Conservation (phyloP, 768 basidiomycete genomes). For the Macrolepiota dolichaula region DNA sequence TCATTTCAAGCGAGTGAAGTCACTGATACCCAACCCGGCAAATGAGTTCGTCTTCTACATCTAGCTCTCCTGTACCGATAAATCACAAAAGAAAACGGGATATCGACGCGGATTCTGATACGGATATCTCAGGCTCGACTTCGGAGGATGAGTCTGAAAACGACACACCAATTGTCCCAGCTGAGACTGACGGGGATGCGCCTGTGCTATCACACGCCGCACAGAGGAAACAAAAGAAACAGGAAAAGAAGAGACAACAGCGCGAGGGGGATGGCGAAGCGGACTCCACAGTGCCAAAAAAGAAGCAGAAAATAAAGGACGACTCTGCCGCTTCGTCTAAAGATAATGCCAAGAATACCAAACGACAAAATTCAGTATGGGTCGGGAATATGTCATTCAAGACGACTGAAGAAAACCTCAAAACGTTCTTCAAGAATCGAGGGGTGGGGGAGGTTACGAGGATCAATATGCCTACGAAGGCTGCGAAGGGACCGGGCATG, state of each 20-base stretch:
- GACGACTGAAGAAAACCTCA: constrained; percentile 74
- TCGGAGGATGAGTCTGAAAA: constrained; percentile 9
- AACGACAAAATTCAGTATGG: constrained; percentile 89
- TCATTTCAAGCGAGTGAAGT: background rate
- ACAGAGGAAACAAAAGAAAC: constrained; percentile 58
- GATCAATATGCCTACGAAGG: constrained; percentile 83
- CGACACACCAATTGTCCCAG: background rate
- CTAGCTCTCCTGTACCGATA: constrained; percentile 27
- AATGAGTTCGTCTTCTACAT: constrained; percentile 23
- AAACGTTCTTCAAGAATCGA: constrained; percentile 58
- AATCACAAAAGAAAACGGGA: constrained; percentile 29
- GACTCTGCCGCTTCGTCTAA: constrained; percentile 26
- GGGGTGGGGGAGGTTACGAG: constrained; percentile 71
- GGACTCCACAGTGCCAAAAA: constrained; percentile 21
- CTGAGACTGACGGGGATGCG: constrained; percentile 26
- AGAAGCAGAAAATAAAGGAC: constrained; percentile 47
- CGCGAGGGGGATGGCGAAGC: constrained; percentile 18
- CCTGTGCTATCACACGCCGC: constrained; percentile 76
- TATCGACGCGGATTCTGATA: constrained; percentile 13
- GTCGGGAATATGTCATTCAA: constrained; percentile 93
- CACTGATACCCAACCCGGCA: background rate
- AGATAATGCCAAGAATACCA: constrained; percentile 25
- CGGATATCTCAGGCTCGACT: constrained; percentile 11
- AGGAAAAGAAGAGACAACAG: constrained; percentile 30
- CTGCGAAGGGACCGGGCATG: constrained; percentile 39